Evolutionary conservation across 306 rosid genomes (phyloP).

Genomic region (Quercus bicolor): DNA sequence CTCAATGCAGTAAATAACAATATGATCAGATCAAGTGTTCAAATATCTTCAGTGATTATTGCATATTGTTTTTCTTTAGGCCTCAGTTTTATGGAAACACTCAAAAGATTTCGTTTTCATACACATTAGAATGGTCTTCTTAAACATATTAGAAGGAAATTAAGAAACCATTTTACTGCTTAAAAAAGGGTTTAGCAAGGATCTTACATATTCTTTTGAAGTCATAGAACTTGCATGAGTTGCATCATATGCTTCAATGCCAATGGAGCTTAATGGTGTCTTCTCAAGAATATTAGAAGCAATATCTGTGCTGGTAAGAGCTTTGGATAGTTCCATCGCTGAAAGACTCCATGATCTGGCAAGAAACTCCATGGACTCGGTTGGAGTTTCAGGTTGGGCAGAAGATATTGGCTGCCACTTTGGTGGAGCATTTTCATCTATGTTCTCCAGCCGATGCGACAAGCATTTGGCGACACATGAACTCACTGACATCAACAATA

Average conservation of each 20-base stretch:
- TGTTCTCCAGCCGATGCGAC: slow-evolving; percentile 57
- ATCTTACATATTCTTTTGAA: slow-evolving; percentile 65
- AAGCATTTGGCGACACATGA: slow-evolving; percentile 49
- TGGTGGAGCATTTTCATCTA: slow-evolving; percentile 65
- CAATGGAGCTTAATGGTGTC: slow-evolving; percentile 30
- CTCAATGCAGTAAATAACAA: slow-evolving; percentile 2
- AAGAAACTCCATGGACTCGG: slow-evolving; percentile 94
- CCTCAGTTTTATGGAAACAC: slow-evolving; percentile 9
- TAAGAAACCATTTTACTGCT: not conserved
- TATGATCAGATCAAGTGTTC: slow-evolving; percentile 2
- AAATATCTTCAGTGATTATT: not conserved
- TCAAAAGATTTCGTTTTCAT: slow-evolving; percentile 4
- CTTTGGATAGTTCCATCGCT: slow-evolving; percentile 81
- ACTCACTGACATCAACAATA: slow-evolving; percentile 49
- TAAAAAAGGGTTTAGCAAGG: slow-evolving; percentile 12
- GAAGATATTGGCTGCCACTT: slow-evolving; percentile 41
- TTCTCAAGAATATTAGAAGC: slow-evolving; percentile 37
- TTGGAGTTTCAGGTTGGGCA: slow-evolving; percentile 79
- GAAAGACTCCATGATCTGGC: slow-evolving; percentile 97
- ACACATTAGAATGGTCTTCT: not conserved
- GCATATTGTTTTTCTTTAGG: not conserved
- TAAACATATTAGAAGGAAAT: not conserved
- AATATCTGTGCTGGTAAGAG: slow-evolving; percentile 50
- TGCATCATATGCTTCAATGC: slow-evolving; percentile 24
- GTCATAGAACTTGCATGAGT: slow-evolving; percentile 29